Evolutionary conservation across 805 yeast species (phyloP), one percentile per base, ranked within the genome.

Genomic region (Starmerella powellii): DNA sequence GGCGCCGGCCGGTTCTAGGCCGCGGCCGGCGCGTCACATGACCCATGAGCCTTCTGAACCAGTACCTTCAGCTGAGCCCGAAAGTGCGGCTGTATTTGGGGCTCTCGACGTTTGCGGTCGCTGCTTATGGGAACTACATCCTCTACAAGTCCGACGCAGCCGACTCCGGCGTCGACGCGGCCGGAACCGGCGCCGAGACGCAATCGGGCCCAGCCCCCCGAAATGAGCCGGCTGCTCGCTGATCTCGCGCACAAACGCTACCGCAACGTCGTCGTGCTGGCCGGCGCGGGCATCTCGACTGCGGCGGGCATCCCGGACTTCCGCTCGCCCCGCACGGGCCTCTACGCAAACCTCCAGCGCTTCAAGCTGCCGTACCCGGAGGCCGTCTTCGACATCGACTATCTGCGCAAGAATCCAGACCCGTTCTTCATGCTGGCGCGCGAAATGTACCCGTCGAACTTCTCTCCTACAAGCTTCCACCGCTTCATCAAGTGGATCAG

Each of bases 301-400:
- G 68, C 82, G 2, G 86, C 94, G 36, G 98, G 97, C 0, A 88
- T 87, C 35, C 98, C 97, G 0, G 98, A 88, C 59, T 88, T 88
- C 59, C 68, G 97, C 51, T 77, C 93, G 16, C 96, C 96, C 1
- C 72, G 75, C 33, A 88, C 97, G 1, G 68, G 68, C 0, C 69
- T 88, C 6, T 88, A 88, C 55, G 74, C 86, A 49, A 88, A 88
- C 57, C 65, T 88, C 39, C 56, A 56, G 41, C 69, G 74, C 49
- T 66, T 87, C 30, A 70, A 82, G 28, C 64, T 88, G 37, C 97
- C 97, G 5, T 86, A 74, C 58, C 91, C 96, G 1, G 98, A 88
- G 57, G 96, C 96, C 0, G 95, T 88, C 1, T 88, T 88, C 58
- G 96, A 87, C 56, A 78, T 88, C 32, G 87, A 78, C 16, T 88